Percentiles rank a stretch among this genome's conserved stretches.
Conservation (phyloP, 805 yeast species). For the Hanseniaspora nectarophila region DNA sequence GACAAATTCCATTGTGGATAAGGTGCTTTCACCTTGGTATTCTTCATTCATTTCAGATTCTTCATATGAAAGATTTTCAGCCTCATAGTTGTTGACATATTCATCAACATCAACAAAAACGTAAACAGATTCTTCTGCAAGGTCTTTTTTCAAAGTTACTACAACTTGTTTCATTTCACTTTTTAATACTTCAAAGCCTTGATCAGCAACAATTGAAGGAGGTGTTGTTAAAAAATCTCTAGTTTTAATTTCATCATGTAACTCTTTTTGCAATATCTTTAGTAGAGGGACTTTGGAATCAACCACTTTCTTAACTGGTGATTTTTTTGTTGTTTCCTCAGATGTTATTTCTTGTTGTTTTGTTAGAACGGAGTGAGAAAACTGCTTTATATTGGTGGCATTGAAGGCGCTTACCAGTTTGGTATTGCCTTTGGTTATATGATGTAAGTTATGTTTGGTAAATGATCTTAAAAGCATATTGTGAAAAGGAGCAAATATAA, state of each 20-base stretch:
- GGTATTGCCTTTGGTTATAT: too few relatives aligned
- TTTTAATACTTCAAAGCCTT: neutral
- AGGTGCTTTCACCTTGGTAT: neutral
- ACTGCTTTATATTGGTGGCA: neutral
- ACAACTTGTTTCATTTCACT: neutral
- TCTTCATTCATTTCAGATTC: conserved; percentile 22
- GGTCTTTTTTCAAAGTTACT: conserved; percentile 29
- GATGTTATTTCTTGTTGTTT: neutral
- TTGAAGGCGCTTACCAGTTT: too few relatives aligned
- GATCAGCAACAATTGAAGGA: neutral
- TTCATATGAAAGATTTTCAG: conserved; percentile 20
- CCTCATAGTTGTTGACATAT: conserved; percentile 38
- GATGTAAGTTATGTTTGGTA: too few relatives aligned
- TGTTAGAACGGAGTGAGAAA: neutral
- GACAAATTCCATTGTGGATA: conserved; percentile 30
- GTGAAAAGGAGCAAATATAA: too few relatives aligned
- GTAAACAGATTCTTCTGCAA: conserved; percentile 47
- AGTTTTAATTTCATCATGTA: neutral
- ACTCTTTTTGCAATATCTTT: neutral
- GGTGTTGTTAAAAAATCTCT: neutral
- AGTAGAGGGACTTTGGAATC: neutral
- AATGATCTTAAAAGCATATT: too few relatives aligned
- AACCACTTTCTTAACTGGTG: neutral
- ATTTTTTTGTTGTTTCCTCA: neutral
- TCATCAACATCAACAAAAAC: conserved; percentile 75